phyloP scores from a whole-genome alignment of 2,329 filamentous ascomycete species.

The Colletotrichum musae region DNA sequence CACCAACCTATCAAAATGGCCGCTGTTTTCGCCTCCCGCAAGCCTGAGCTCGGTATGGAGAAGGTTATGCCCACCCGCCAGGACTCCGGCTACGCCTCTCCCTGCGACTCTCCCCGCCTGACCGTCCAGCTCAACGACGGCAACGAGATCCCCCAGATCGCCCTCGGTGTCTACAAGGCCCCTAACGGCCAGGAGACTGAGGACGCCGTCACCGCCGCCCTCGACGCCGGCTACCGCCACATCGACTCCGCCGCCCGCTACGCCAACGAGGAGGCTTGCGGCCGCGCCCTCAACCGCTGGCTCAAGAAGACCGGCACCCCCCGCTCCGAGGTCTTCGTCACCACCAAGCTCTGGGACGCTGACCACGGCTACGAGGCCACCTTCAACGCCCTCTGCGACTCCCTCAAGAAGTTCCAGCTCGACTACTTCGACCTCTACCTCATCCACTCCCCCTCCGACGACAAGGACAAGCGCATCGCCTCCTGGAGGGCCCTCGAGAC shows the following conservation, averaged over 20 bases:
- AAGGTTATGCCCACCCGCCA: conserved; percentile 39
- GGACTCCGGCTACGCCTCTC: conserved; percentile 40
- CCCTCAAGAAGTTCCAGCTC: conserved; percentile 60
- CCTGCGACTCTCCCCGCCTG: conserved; percentile 38
- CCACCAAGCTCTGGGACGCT: conserved; percentile 56
- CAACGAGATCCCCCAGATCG: conserved; percentile 56
- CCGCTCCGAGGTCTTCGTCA: conserved; percentile 53
- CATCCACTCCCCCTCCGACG: conserved; percentile 74
- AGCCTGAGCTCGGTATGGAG: conserved; percentile 40
- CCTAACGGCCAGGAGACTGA: conserved; percentile 57
- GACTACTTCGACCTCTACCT: conserved; percentile 69
- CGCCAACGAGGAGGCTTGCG: conserved; percentile 67
- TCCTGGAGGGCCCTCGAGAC: conserved; percentile 46
- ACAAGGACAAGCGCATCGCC: conserved; percentile 76
- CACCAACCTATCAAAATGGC: conserved; percentile 30
- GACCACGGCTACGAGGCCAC: conserved; percentile 47
- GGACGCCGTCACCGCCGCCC: conserved; percentile 51
- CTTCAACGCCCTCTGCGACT: conserved; percentile 57
- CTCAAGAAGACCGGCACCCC: conserved; percentile 49
- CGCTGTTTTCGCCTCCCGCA: conserved; percentile 36
- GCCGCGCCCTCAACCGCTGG: conserved; percentile 51
- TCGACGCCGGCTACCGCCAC: conserved; percentile 67
- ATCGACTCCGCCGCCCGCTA: conserved; percentile 62
- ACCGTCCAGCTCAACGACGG: conserved; percentile 54
- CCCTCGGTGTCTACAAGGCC: conserved; percentile 72